Conservation (phyloP, 306 rosid genomes). For the Delonix regia region DNA sequence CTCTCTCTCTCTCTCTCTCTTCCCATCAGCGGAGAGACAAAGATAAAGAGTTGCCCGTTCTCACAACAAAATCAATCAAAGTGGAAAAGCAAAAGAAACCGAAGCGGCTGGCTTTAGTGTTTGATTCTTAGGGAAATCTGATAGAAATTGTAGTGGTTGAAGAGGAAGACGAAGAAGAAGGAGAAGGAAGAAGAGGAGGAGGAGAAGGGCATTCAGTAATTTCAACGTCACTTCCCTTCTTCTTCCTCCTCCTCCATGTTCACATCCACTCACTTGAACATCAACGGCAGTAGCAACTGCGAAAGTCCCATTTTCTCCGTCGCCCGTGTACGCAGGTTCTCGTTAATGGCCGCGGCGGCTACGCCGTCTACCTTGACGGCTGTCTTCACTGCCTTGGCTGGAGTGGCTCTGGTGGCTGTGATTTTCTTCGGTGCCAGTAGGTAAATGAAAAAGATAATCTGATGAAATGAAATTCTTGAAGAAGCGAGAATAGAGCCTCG, state of each 20-base stretch:
- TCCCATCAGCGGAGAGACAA: constrained; percentile 39
- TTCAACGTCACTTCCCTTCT: neutral
- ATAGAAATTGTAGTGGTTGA: neutral
- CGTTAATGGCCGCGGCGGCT: constrained; percentile 47
- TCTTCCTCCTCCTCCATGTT: constrained; percentile 55
- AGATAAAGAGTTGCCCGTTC: constrained; percentile 31
- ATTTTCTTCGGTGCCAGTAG: constrained; percentile 75
- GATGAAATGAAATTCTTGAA: constrained; percentile 21
- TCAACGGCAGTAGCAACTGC: constrained; percentile 44
- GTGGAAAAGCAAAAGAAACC: constrained; percentile 33
- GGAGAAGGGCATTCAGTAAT: constrained; percentile 49
- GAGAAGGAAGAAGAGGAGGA: constrained; percentile 6
- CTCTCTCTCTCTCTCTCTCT: constrained; percentile 21
- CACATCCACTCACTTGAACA: constrained; percentile 43
- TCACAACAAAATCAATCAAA: constrained; percentile 30
- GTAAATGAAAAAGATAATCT: constrained; percentile 43
- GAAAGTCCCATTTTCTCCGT: constrained; percentile 47
- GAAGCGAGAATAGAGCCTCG: constrained; percentile 20
- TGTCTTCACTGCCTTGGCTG: constrained; percentile 73
- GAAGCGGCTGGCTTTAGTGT: constrained; percentile 34
- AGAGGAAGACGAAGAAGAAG: neutral
- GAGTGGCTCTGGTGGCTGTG: constrained; percentile 59
- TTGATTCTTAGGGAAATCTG: constrained; percentile 7
- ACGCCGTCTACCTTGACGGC: constrained; percentile 51
- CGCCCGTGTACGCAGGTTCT: constrained; percentile 48